Conservation (phyloP, 2,329 filamentous ascomycete genomes). For the Coniella lustricola region DNA sequence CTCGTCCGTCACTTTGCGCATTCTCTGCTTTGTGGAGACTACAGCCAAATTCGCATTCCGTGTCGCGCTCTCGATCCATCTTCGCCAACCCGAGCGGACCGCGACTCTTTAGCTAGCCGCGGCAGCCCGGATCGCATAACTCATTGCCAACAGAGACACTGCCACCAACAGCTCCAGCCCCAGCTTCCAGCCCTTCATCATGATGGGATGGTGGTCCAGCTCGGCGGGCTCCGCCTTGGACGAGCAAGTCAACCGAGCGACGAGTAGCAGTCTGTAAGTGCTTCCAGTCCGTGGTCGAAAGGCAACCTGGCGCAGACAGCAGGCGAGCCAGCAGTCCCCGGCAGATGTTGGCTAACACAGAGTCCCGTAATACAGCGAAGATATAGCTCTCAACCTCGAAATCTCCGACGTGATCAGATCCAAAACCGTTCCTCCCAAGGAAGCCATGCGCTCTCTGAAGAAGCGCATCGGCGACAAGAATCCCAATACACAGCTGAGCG, state of each 20-base stretch:
- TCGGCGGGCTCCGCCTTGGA: constrained; percentile 86
- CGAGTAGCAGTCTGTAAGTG: constrained; percentile 80
- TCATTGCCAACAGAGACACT: not conserved
- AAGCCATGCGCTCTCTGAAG: constrained; percentile 96
- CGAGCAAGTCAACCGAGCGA: constrained; percentile 94
- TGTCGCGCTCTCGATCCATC: too few species aligned
- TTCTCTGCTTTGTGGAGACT: too few species aligned
- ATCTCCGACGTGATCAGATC: constrained; percentile 97
- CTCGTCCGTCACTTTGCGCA: too few species aligned
- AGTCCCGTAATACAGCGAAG: constrained; percentile 54
- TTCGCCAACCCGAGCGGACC: too few species aligned
- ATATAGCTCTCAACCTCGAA: constrained; percentile 94
- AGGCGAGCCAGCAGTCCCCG: not conserved
- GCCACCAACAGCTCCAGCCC: constrained; percentile 11
- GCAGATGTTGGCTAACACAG: constrained; percentile 15
- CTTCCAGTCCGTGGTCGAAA: not conserved
- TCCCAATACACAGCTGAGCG: constrained; percentile 90
- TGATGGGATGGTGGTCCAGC: constrained; percentile 96
- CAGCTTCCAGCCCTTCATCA: constrained; percentile 37
- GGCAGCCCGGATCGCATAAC: not conserved
- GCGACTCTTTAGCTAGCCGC: not conserved
- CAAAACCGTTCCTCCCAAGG: constrained; percentile 94
- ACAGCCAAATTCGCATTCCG: too few species aligned
- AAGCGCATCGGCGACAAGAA: constrained; percentile 94
- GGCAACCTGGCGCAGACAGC: not conserved